Evolutionary conservation across 805 yeast species (phyloP).

Genomic region (Candida insectorum): DNA sequence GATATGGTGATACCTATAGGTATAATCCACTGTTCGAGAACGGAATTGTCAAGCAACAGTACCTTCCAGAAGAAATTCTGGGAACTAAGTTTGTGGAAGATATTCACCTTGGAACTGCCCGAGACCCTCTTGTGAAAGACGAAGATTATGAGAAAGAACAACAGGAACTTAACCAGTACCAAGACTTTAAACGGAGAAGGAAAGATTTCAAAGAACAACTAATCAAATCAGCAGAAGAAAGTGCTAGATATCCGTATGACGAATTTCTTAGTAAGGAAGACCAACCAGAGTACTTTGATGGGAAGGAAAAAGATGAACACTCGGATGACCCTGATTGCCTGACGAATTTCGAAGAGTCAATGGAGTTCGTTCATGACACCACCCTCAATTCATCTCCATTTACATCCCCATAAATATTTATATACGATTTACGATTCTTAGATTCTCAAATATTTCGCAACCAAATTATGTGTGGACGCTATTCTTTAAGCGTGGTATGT

Average conservation of each 20-base stretch:
- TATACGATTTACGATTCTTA: too few species aligned
- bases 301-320: slow-evolving; percentile 23
- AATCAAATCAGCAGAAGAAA: slow-evolving; percentile 4
- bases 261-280: slow-evolving; percentile 34
- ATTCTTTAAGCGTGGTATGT: slow-evolving; percentile 43
- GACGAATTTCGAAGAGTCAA: slow-evolving; percentile 28
- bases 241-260: slow-evolving; percentile 19
- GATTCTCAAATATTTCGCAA: too few species aligned
- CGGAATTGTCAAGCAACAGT: slow-evolving; percentile 72
- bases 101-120: slow-evolving; percentile 48
- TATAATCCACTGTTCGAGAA: slow-evolving; percentile 79
- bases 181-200: slow-evolving; percentile 14
- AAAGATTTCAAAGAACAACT: slow-evolving; percentile 8
- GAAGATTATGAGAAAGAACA: slow-evolving; percentile 12
- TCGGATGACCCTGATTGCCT: slow-evolving; percentile 33
- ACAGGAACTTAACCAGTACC: slow-evolving; percentile 16
- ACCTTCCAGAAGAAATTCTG: slow-evolving; percentile 62
- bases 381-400: neutral
- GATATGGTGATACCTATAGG: slow-evolving; percentile 80
- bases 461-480: slow-evolving; percentile 60
- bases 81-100: slow-evolving; percentile 48
- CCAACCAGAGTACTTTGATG: slow-evolving; percentile 39
- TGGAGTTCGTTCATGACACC: neutral
- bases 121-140: slow-evolving; percentile 17
- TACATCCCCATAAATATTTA: neutral